Conservation (phyloP, 371 early-diverging fungal species). For the Syncephalastrum sp. region DNA sequence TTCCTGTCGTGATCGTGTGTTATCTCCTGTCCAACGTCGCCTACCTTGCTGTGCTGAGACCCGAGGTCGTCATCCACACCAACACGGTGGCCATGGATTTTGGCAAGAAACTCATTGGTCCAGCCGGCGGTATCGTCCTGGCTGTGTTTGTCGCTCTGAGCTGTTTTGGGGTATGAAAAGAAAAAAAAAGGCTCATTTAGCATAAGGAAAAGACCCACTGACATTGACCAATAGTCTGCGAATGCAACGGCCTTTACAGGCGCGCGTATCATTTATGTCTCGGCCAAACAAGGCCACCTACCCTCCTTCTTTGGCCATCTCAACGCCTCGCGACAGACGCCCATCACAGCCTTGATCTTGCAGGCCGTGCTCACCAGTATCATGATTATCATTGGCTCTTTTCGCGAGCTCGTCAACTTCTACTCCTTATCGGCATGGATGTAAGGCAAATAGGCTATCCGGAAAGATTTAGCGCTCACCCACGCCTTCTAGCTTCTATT, state of each 20-base stretch:
- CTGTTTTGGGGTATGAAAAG: conserved; percentile 63
- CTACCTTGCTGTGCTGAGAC: conserved; percentile 80
- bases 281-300: conserved; percentile 70
- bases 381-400: conserved; percentile 68
- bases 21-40: conserved; percentile 87
- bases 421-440: conserved; percentile 77
- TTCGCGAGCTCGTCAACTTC: conserved; percentile 70
- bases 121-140: conserved; percentile 68
- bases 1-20: conserved; percentile 74
- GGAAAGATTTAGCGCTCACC: neutral
- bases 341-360: conserved; percentile 63
- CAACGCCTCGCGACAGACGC: conserved; percentile 60
- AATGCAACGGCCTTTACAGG: conserved; percentile 78
- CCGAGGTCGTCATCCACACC: conserved; percentile 64
- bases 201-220: neutral
- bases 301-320: conserved; percentile 71
- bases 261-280: conserved; percentile 70
- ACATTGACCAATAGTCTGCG: conserved; percentile 46
- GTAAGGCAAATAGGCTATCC: conserved; percentile 26
- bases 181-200: neutral
- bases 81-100: conserved; percentile 75
- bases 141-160: conserved; percentile 74
- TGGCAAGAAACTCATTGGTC: conserved; percentile 74
- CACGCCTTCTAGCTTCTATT: conserved; percentile 33
- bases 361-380: conserved; percentile 64